Evolutionary conservation across 352 stramenopile genomes (phyloP).

Genomic region (Pythium aristosporum): DNA sequence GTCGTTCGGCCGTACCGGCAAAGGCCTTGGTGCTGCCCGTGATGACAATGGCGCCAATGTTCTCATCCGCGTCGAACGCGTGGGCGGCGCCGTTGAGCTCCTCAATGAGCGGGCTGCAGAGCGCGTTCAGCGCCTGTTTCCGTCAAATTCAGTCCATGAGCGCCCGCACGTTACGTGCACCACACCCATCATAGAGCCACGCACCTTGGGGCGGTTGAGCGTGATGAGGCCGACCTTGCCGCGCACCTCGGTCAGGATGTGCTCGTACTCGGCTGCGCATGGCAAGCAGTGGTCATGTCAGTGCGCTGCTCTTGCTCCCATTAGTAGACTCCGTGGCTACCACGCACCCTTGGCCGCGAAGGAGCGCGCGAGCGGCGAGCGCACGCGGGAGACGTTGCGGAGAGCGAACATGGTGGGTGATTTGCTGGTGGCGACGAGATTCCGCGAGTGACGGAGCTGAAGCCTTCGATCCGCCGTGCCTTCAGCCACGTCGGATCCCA

Average conservation of each 20-base stretch:
- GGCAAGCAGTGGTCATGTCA: background rate
- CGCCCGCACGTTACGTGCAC: background rate
- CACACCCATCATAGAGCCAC: background rate
- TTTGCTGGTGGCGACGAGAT: constrained; percentile 8
- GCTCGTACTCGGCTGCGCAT: constrained; percentile 71
- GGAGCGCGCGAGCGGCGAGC: constrained; percentile 35
- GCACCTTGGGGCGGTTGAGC: constrained; percentile 94
- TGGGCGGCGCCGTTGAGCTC: constrained; percentile 94
- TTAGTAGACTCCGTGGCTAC: background rate
- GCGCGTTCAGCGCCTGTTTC: constrained; percentile 92
- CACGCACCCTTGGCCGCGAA: constrained; percentile 56
- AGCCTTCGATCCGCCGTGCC: constrained; percentile 1
- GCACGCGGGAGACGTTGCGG: constrained; percentile 28
- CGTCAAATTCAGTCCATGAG: background rate
- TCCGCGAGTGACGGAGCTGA: constrained; percentile 24
- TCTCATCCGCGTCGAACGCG: constrained; percentile 91
- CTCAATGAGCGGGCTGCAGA: constrained; percentile 93
- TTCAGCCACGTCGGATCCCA: constrained; percentile 9
- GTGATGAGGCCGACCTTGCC: constrained; percentile 94
- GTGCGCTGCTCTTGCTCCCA: background rate
- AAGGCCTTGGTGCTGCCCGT: constrained; percentile 97
- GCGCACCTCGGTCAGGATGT: constrained; percentile 84
- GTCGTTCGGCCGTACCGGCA: constrained; percentile 46
- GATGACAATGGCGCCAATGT: constrained; percentile 95
- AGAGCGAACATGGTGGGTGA: constrained; percentile 47